Evolutionary conservation across 2,329 filamentous ascomycete species (phyloP), one percentile per base, ranked within the genome.

Genomic region (Neocucurbitaria cava): DNA sequence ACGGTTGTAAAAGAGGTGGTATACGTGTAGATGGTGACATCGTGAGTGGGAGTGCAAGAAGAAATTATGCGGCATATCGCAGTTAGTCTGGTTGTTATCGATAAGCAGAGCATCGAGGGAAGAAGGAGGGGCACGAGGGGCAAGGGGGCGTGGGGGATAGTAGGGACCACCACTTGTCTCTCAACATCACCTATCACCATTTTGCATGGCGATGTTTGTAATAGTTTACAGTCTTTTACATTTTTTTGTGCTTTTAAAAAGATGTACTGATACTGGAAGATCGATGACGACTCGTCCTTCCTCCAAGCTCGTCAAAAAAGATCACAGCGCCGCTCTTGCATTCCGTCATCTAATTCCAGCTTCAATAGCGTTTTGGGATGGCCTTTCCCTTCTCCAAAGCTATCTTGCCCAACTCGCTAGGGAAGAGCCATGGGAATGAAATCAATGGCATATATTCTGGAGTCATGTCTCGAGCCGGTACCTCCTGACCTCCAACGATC

Each of bases 361-460:
- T 70, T 66, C 48, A 78, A 56, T 2, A 76, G 38, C 33, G 77
- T 73, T 48, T 75, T 76, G 26, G 64, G 66, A 49, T 65, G 69
- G 18, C 68, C 74, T 2, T 75, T 54, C 2, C 73, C 75, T 21
- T 64, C 59, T 15, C 64, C 61, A 0, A 85, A 1, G 89, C 90
- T 64, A 96, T 87, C 43, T 82, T 82, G 1, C 89, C 88, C 3
- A 96, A 80, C 54, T 92, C 84, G 40, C 83, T 82, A 11, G 87
- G 82, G 60, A 98, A 96, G 1, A 98, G 79, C 95, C 95, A 99
- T 0, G 95, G 94, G 65, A 97, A 98, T 54, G 89, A 95, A 65
- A 97, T 95, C 8, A 98, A 79, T 0, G 95, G 94, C 82, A 92
- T 89, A 2, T 79, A 90, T 8, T 79, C 79, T 2, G 80, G 67